These are phyloP conservation scores for Leishmania aethiopica DNA, from an alignment of 208 protist species.

Conservation along the genomic window DNA sequence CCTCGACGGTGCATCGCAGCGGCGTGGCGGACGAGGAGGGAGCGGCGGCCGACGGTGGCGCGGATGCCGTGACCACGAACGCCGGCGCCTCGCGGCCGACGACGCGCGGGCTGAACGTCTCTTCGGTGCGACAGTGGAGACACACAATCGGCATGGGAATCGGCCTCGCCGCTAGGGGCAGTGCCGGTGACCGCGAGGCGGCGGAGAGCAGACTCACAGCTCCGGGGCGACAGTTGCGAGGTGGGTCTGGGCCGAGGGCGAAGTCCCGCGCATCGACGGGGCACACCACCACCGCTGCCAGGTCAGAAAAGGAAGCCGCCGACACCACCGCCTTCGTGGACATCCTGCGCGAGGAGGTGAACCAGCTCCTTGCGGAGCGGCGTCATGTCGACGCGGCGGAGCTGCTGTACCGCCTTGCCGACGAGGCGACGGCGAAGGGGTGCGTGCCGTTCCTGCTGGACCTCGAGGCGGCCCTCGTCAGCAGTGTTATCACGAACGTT, in stretches of 20 bases:
- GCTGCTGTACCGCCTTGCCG: constrained; percentile 61
- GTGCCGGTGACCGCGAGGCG: constrained; percentile 14
- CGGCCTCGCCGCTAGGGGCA: constrained; percentile 2
- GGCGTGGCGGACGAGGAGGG: neutral
- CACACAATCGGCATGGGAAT: constrained; percentile 32
- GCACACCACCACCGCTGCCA: constrained; percentile 5
- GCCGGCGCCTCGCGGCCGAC: constrained; percentile 39
- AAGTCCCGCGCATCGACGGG: neutral
- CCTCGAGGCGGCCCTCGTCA: constrained; percentile 67
- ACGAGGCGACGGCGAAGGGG: constrained; percentile 51
- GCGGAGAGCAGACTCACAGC: neutral
- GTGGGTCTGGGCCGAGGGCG: neutral
- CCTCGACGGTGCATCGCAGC: constrained; percentile 16
- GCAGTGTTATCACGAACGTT: constrained; percentile 45
- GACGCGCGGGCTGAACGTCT: constrained; percentile 69
- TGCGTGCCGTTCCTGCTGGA: constrained; percentile 73
- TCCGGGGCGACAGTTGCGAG: constrained; percentile 2
- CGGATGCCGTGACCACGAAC: constrained; percentile 7
- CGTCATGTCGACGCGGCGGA: constrained; percentile 70
- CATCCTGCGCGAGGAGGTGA: constrained; percentile 67
- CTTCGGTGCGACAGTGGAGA: constrained; percentile 71
- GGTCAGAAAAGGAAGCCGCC: constrained; percentile 23
- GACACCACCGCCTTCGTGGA: constrained; percentile 71
- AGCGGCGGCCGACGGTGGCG: neutral
- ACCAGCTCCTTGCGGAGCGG: constrained; percentile 69